phyloP scores from a whole-genome alignment of 257 asterid species.

The Nicotiana tomentosiformis region DNA sequence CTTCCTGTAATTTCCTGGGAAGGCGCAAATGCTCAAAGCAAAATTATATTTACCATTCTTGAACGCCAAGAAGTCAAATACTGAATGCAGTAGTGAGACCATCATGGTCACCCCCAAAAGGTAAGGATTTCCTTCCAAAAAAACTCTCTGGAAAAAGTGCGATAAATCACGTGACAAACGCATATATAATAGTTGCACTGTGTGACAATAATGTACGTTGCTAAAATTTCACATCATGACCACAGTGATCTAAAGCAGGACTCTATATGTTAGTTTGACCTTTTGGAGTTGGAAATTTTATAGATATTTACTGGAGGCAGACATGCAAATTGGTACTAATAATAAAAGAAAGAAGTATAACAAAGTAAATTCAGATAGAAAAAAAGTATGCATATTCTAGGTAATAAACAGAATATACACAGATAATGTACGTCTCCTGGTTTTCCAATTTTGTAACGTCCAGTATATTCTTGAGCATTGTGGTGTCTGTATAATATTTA shows the following conservation, averaged over 20 bases:
- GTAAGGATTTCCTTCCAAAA: conserved; percentile 94
- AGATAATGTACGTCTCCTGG: background rate
- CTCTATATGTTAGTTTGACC: background rate
- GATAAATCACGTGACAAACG: conserved; percentile 17
- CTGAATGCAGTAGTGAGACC: conserved; percentile 81
- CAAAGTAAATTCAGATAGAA: background rate
- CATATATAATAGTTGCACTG: background rate
- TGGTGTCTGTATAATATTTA: background rate
- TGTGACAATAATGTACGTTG: background rate
- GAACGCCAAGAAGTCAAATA: conserved; percentile 93
- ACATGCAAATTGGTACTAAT: background rate
- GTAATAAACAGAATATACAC: background rate
- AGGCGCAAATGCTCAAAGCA: background rate
- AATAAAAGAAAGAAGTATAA: background rate
- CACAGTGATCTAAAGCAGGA: background rate
- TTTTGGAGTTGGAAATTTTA: background rate
- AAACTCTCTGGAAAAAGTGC: conserved; percentile 70
- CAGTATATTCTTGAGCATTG: background rate
- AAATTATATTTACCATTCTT: conserved; percentile 62
- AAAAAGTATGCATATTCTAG: background rate
- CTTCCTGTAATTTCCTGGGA: background rate
- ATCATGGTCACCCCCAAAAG: conserved; percentile 85
- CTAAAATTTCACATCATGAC: background rate
- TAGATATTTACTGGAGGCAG: background rate
- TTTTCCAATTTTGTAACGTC: background rate